A percentile compares a stretch with the other conserved stretches of the same genome.
phyloP scores from a whole-genome alignment of 352 stramenopile species.

The Globisporangium mamillatum region DNA sequence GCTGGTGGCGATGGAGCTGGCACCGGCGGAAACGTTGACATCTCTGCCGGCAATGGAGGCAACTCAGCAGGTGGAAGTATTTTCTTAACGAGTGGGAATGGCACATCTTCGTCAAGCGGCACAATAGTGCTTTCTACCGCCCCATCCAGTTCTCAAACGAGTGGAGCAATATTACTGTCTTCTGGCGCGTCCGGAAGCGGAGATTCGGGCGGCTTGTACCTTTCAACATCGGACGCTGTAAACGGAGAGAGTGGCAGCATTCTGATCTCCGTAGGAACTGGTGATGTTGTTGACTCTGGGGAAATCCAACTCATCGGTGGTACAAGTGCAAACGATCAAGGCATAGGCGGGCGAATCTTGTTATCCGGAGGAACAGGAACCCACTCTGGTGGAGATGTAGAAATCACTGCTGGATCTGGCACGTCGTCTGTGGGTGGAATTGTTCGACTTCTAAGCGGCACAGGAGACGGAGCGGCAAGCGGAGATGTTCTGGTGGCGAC shows the following conservation, averaged over 20 bases:
- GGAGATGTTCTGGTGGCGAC: conserved; percentile 28
- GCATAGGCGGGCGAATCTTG: conserved; percentile 28
- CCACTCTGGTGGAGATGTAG: conserved; percentile 23
- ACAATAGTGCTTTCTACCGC: conserved; percentile 27
- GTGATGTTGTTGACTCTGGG: conserved; percentile 21
- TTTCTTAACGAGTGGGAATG: conserved; percentile 23
- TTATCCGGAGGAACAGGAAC: conserved; percentile 31
- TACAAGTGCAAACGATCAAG: conserved; percentile 22
- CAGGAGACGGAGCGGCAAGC: conserved; percentile 25
- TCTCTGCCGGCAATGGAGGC: conserved; percentile 22
- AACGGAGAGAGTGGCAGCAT: conserved; percentile 25
- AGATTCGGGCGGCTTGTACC: conserved; percentile 14
- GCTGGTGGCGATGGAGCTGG: conserved; percentile 24
- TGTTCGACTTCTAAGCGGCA: conserved; percentile 27
- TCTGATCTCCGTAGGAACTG: conserved; percentile 22
- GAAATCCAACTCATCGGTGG: conserved; percentile 28
- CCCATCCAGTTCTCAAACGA: conserved; percentile 19
- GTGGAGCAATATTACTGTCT: conserved; percentile 26
- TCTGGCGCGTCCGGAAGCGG: conserved; percentile 22
- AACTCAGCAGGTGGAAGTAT: conserved; percentile 21
- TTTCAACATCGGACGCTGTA: conserved; percentile 10
- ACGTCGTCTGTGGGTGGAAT: conserved; percentile 23
- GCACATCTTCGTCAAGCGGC: conserved; percentile 22
- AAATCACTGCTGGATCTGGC: conserved; percentile 28
- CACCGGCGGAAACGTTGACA: conserved; percentile 21